Evolutionary conservation across 2,329 filamentous ascomycete species (phyloP), one percentile per base, ranked within the genome.

Genomic region (Aspergillus novofumigatus): DNA sequence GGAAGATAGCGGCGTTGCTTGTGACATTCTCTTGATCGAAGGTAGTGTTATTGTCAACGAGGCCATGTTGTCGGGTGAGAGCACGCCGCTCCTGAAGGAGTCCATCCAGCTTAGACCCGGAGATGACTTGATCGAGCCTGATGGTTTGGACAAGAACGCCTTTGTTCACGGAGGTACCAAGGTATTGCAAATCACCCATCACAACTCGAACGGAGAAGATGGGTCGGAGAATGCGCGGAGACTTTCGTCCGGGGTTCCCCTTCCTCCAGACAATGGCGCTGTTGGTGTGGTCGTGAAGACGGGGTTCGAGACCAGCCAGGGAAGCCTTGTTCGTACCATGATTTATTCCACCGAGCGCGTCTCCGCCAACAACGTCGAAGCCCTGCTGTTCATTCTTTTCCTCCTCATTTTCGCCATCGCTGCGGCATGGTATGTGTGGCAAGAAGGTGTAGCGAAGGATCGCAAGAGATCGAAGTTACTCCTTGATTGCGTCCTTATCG

Each of bases 281-380:
- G 85, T 97, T 81, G 94, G 92, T 60, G 85, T 99, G 61, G 91
- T 99, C 49, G 88, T 92, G 69, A 97, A 97, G 83, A 99, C 94
- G 54, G 94, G 94, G 11, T 99, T 99, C 69, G 95, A 99, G 78
- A 99, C 94, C 10, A 97, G 93, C 56, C 95, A 99, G 77, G 94
- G 94, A 62, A 97, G 92, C 75, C 84, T 99, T 59, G 94, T 99
- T 59, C 90, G 94, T 61, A 99, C 94, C 65, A 99, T 99, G 94
- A 99, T 99, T 69, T 99, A 96, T 80, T 97, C 95, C 1, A 99
- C 94, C 1, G 94, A 99, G 76, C 91, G 93, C 64, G 93, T 99
- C 25, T 97, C 93, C n/a, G 94, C 94, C 66, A 97, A 97, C 78
- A 97, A 99, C 70, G 87, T 88, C 48, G 94, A 99, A 77, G 94